Evolutionary conservation across 2,329 filamentous ascomycete species (phyloP).

Genomic region (Phialophora macrospora): DNA sequence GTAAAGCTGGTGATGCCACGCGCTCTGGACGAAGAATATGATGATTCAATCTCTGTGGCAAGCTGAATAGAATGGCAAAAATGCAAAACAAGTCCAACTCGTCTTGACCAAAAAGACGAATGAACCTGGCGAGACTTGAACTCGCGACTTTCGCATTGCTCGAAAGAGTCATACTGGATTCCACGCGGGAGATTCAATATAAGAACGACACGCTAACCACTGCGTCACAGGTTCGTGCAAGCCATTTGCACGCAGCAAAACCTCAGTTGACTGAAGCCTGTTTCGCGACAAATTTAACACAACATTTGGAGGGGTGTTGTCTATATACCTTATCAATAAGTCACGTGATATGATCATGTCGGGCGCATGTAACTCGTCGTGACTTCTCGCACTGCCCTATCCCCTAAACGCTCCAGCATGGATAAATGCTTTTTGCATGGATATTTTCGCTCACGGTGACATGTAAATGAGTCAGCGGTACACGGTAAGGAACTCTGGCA

Average conservation of each 20-base stretch:
- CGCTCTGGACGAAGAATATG: neutral
- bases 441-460: neutral
- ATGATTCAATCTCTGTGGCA: neutral
- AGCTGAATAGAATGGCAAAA: neutral
- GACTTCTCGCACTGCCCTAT: neutral
- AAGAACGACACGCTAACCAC: constrained; percentile 49
- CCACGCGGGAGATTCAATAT: constrained; percentile 41
- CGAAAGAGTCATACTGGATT: constrained; percentile 40
- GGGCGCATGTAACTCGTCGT: neutral
- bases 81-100: neutral
- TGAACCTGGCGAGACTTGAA: constrained; percentile 46
- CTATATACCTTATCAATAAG: neutral
- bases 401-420: no score
- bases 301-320: constrained; percentile 16
- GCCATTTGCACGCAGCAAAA: constrained; percentile 4
- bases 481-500: neutral
- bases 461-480: neutral
- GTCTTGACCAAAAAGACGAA: neutral
- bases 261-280: constrained; percentile 19
- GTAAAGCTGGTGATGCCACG: neutral
- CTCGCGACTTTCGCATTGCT: constrained; percentile 49
- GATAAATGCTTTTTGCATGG: neutral
- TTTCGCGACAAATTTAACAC: constrained; percentile 33
- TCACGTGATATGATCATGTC: constrained; percentile 22
- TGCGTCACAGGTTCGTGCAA: constrained; percentile 42